Conservation (phyloP, 75 land plant species). For the Gnetum montanum region DNA sequence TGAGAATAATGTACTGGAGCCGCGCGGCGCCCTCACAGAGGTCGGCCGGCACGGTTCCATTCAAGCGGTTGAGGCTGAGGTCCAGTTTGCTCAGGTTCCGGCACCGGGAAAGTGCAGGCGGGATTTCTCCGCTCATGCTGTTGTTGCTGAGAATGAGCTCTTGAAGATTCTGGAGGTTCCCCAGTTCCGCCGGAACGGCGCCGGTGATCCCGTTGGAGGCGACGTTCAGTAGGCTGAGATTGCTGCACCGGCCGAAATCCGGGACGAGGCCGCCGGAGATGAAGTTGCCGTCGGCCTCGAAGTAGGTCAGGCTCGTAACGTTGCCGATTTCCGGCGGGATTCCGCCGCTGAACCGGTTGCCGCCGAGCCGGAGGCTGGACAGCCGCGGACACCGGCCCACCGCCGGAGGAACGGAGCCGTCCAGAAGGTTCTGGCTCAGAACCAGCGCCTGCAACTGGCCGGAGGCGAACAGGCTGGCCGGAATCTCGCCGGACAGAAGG, state of each 20-base stretch:
- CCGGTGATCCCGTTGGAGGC: constrained; percentile 62
- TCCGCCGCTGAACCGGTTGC: constrained; percentile 44
- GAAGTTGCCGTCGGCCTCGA: constrained; percentile 53
- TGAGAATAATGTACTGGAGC: constrained; percentile 45
- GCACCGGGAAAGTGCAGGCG: constrained; percentile 30
- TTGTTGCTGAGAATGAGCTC: constrained; percentile 55
- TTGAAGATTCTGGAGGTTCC: constrained; percentile 45
- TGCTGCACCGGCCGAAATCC: constrained; percentile 48
- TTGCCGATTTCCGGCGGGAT: constrained; percentile 60
- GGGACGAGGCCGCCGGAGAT: constrained; percentile 54
- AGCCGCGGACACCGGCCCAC: constrained; percentile 52
- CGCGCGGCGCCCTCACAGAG: constrained; percentile 41
- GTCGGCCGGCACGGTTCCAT: constrained; percentile 49
- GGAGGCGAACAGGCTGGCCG: constrained; percentile 46
- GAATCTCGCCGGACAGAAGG: constrained; percentile 50
- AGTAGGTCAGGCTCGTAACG: constrained; percentile 53
- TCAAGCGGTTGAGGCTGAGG: constrained; percentile 57
- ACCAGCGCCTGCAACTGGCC: constrained; percentile 42
- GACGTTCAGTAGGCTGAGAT: constrained; percentile 64
- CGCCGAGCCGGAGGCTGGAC: constrained; percentile 53
- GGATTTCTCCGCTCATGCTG: constrained; percentile 56
- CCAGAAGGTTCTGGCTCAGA: constrained; percentile 39
- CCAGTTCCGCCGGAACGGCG: constrained; percentile 45
- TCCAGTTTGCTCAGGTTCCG: constrained; percentile 64
- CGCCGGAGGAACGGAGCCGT: constrained; percentile 41